Evolutionary conservation across 2,329 filamentous ascomycete species (phyloP).

Genomic region (Exophiala phaeomuriformis): DNA sequence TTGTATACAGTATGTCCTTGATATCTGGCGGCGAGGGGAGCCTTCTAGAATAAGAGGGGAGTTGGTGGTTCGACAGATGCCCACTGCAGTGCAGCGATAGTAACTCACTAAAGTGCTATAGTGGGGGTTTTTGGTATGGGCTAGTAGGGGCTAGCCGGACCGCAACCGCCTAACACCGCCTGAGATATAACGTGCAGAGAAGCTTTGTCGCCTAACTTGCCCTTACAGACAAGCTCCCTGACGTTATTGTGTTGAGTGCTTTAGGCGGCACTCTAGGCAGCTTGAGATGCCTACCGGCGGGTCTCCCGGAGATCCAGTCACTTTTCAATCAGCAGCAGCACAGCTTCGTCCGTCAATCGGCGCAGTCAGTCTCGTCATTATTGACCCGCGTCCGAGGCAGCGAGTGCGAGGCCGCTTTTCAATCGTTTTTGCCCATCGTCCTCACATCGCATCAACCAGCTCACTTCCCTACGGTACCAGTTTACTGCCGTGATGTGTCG

Average conservation of each 20-base stretch:
- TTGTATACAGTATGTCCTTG: background rate
- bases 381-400: constrained; percentile 1
- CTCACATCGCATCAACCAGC: background rate
- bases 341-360: background rate
- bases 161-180: too few species aligned
- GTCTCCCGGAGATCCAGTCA: background rate
- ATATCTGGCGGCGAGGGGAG: background rate
- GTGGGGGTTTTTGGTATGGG: too few species aligned
- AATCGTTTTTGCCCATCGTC: background rate
- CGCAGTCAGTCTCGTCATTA: background rate
- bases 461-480: background rate
- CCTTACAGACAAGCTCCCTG: background rate
- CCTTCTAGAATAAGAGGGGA: background rate
- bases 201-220: background rate
- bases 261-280: too few species aligned
- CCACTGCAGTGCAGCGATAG: background rate
- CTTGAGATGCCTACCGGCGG: background rate
- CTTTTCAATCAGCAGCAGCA: background rate
- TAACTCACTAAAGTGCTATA: too few species aligned
- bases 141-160: too few species aligned
- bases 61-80: background rate
- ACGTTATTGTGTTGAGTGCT: background rate
- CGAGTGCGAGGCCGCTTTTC: background rate
- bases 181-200: background rate
- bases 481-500: constrained; percentile 14